These are phyloP conservation scores for Hemileccinum rubropunctum DNA, from an alignment of 768 basidiomycete genomes.

Conservation along the genomic window DNA sequence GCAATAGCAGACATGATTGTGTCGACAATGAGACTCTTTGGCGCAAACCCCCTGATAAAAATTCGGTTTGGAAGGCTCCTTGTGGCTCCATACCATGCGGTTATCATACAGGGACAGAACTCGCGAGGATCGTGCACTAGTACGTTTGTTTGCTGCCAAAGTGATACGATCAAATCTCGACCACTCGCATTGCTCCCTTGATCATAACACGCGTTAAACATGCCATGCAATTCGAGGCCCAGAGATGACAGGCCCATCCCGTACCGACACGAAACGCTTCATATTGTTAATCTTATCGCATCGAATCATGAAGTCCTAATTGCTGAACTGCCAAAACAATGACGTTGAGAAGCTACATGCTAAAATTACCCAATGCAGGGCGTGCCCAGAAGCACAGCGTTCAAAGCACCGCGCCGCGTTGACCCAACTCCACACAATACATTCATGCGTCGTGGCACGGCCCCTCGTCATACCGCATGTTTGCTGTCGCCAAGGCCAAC, in stretches of 20 bases:
- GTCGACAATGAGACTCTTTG: not conserved
- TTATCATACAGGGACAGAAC: slow-evolving; percentile 2
- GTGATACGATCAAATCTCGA: slow-evolving; percentile 3
- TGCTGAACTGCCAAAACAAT: slow-evolving; percentile 3
- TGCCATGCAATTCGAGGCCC: slow-evolving; percentile 11
- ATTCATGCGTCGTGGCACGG: slow-evolving; percentile 3
- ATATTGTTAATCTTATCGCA: slow-evolving; percentile 20
- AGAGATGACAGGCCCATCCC: not conserved
- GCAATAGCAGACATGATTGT: slow-evolving; percentile 10
- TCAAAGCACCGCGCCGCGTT: not conserved
- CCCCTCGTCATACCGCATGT: slow-evolving; percentile 11
- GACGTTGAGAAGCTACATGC: slow-evolving; percentile 17
- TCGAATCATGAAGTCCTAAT: slow-evolving; percentile 23
- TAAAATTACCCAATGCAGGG: slow-evolving; percentile 2
- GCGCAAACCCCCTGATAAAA: not conserved
- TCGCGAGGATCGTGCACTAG: not conserved
- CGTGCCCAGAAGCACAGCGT: not conserved
- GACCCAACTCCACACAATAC: slow-evolving; percentile 14
- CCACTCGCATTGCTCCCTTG: not conserved
- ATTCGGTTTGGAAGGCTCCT: slow-evolving; percentile 18
- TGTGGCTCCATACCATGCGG: slow-evolving; percentile 10
- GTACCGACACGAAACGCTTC: not conserved
- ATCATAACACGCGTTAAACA: slow-evolving; percentile 22
- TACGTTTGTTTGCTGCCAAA: slow-evolving; percentile 21
- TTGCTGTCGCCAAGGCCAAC: slow-evolving; percentile 5